Evolutionary conservation across 805 yeast genomes (phyloP).

Genomic region (Dipodascus geniculatus): DNA sequence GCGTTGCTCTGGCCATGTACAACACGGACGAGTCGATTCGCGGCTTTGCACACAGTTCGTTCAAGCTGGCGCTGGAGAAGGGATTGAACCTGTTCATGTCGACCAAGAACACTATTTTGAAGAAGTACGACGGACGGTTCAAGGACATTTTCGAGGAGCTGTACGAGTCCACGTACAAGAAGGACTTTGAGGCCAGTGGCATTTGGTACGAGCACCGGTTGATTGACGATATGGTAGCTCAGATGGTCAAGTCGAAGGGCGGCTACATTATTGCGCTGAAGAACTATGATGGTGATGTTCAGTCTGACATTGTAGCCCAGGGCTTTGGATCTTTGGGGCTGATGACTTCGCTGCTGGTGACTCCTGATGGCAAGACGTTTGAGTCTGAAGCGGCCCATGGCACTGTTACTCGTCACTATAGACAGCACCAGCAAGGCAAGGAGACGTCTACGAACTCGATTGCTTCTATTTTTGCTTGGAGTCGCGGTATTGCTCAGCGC

Average conservation of each 20-base stretch:
- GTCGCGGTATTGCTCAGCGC: constrained; percentile 86
- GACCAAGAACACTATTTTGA: constrained; percentile 90
- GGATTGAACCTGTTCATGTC: constrained; percentile 74
- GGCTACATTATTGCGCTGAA: constrained; percentile 94
- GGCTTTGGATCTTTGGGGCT: constrained; percentile 95
- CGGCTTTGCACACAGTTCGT: constrained; percentile 89
- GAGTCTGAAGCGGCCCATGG: constrained; percentile 99
- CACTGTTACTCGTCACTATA: constrained; percentile 92
- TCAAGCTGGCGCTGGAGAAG: constrained; percentile 73
- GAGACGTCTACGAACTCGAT: constrained; percentile 96
- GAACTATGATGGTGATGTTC: constrained; percentile 97
- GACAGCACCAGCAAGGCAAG: constrained; percentile 92
- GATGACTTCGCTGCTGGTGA: constrained; percentile 92
- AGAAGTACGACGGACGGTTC: constrained; percentile 89
- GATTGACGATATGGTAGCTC: constrained; percentile 98
- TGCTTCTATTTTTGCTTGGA: constrained; percentile 96
- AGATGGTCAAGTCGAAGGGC: constrained; percentile 92
- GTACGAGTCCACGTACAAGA: constrained; percentile 58
- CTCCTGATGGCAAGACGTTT: constrained; percentile 95
- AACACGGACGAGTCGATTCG: constrained; percentile 84
- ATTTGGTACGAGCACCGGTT: constrained; percentile 95
- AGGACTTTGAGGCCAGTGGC: constrained; percentile 62
- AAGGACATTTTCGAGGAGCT: constrained; percentile 83
- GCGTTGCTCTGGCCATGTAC: constrained; percentile 88
- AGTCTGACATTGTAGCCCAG: constrained; percentile 94